Evolutionary conservation across 2,329 filamentous ascomycete species (phyloP).

Genomic region (Capronia coronata): DNA sequence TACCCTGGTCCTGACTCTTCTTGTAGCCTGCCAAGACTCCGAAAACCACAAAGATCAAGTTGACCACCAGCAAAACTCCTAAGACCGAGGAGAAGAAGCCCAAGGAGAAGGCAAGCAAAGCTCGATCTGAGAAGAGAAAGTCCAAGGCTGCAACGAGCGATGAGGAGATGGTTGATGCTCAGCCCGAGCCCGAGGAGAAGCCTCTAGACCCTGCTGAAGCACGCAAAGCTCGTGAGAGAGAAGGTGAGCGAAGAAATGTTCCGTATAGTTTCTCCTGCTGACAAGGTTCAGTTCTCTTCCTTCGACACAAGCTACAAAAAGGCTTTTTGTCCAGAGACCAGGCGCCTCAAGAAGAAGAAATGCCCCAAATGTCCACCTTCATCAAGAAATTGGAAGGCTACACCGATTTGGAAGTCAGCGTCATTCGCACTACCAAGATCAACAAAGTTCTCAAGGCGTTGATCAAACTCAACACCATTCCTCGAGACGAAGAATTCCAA

Average conservation of each 20-base stretch:
- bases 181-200: constrained; percentile 46
- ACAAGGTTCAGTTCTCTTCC: constrained; percentile 63
- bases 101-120: constrained; percentile 52
- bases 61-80: constrained; percentile 55
- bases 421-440: constrained; percentile 90
- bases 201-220: constrained; percentile 50
- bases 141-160: constrained; percentile 48
- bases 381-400: constrained; percentile 70
- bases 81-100: constrained; percentile 44
- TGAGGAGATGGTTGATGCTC: constrained; percentile 53
- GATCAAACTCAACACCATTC: constrained; percentile 77
- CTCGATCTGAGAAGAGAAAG: constrained; percentile 54
- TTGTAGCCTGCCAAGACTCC: constrained; percentile 56
- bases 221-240: constrained; percentile 51
- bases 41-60: constrained; percentile 54
- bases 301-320: constrained; percentile 91
- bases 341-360: constrained; percentile 69
- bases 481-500: constrained; percentile 77
- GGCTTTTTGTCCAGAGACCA: constrained; percentile 81
- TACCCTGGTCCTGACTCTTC: constrained; percentile 16
- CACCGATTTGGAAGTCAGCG: constrained; percentile 72
- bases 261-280: constrained; percentile 11
- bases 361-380: constrained; percentile 41
- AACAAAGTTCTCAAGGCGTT: constrained; percentile 97
- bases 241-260: constrained; percentile 48